Base-by-base conservation (phyloP, 23 red algal species). In the Pyropia haitanensis region DNA sequence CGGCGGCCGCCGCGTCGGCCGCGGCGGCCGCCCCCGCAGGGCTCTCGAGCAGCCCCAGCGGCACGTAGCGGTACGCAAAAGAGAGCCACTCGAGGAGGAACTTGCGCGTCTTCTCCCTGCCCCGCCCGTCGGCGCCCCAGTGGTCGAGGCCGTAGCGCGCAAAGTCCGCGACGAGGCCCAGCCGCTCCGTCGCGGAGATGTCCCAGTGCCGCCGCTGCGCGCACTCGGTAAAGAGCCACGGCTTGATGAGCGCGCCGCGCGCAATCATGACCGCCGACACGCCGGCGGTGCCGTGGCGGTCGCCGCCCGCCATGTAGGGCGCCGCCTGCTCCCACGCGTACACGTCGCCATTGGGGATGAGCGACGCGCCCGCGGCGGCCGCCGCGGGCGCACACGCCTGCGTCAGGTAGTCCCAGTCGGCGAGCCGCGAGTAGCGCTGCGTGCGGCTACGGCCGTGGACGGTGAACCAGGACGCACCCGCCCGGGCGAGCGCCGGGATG, bases 61-160 rank as follows among this genome's bases (percentile, higher is more conserved):
- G 75, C 13, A 76, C 73, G 29, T 95, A 95, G 18, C 88, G 55
- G 53, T 82, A 87, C 19, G 79, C 69, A 49, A 95, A 95, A 1
- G 67, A 78, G 33, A 95, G 55, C 88, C 88, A 95, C 62, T 95
- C 88, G 60, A 95, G 62, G 53, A 95, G 56, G 58, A 87, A 95
- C 48, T 64, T 56, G 21, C 88, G 49, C 27, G 88, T 87, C 72
- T 27, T 73, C 55, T 85, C 88, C 15, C 72, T 71, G 20, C 88
- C 88, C 20, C 73, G 74, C 18, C 53, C 72, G 19, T 95, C 88
- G 44, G 80, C 88, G 2, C 88, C 88, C 80, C 81, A 95, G 19
- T 95, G 88, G 56, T 95, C 88, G 34, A 95, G 63, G 5, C 88
- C 80, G 76, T 71, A 79, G 18, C 77, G 46, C 29, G 24, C 27